Conservation (phyloP, 139 green algal genomes). For the Spirogloea muscicola region DNA sequence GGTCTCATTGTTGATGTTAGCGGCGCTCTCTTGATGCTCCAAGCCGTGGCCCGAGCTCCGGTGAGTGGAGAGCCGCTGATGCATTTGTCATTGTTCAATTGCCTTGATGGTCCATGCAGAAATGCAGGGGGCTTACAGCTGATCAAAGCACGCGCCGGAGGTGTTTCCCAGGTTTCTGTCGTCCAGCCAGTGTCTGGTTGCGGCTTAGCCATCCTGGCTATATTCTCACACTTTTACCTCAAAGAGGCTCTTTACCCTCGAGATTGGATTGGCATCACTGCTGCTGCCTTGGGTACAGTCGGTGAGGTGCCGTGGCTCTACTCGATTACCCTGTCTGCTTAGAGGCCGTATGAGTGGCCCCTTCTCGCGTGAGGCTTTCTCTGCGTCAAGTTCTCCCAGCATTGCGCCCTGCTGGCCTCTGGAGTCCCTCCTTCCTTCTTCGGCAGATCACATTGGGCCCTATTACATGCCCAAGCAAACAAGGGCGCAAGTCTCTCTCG, state of each 20-base stretch:
- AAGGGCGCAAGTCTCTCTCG: too few relatives aligned
- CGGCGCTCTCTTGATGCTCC: conserved; percentile 77
- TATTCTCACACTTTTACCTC: conserved; percentile 84
- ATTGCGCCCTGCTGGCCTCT: background rate
- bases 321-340: background rate
- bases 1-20: conserved; percentile 69
- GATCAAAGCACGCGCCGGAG: background rate
- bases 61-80: conserved; percentile 42
- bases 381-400: background rate
- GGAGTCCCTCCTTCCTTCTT: background rate
- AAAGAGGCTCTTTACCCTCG: conserved; percentile 33
- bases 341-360: background rate
- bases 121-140: background rate
- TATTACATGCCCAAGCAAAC: too few relatives aligned
- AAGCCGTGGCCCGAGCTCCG: conserved; percentile 72
- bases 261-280: conserved; percentile 64
- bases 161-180: conserved; percentile 70
- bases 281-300: conserved; percentile 35
- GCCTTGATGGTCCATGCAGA: background rate
- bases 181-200: conserved; percentile 80
- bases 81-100: background rate
- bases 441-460: background rate
- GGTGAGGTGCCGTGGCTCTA: background rate
- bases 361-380: background rate
- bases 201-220: conserved; percentile 72